These are phyloP conservation scores for Phytomonas francai DNA, from an alignment of 208 protist species.

Conservation along the genomic window DNA sequence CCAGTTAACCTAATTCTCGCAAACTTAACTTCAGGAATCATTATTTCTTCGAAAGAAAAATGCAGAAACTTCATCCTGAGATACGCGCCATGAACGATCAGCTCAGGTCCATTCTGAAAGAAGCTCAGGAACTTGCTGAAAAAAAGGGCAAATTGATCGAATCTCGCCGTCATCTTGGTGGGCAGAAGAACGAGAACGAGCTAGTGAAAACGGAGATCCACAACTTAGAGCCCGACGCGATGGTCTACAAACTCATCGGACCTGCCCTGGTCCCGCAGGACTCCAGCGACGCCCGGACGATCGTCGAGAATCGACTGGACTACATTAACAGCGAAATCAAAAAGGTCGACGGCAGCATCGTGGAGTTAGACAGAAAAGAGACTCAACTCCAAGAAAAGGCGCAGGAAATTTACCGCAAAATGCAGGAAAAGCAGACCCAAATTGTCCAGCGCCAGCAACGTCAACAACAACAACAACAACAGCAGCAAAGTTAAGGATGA, in stretches of 20 bases:
- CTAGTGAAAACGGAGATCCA: slow-evolving; percentile 91
- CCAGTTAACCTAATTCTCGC: neutral
- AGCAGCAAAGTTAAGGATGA: neutral
- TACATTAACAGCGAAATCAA: slow-evolving; percentile 90
- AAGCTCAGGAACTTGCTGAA: slow-evolving; percentile 76
- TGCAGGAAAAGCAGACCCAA: slow-evolving; percentile 72
- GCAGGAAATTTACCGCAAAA: slow-evolving; percentile 74
- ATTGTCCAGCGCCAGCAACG: slow-evolving; percentile 61
- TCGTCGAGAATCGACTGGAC: slow-evolving; percentile 88
- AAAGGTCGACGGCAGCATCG: slow-evolving; percentile 66
- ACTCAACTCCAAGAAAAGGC: slow-evolving; percentile 59
- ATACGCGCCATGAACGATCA: slow-evolving; percentile 75
- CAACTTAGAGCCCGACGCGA: slow-evolving; percentile 80
- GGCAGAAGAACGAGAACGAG: slow-evolving; percentile 93
- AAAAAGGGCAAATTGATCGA: slow-evolving; percentile 84
- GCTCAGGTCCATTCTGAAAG: slow-evolving; percentile 59
- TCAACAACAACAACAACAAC: slow-evolving; percentile 19
- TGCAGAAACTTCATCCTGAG: slow-evolving; percentile 78
- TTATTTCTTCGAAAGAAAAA: slow-evolving; percentile 4
- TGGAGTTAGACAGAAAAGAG: slow-evolving; percentile 77
- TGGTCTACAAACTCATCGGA: slow-evolving; percentile 93
- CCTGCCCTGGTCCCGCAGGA: slow-evolving; percentile 92
- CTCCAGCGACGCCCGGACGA: slow-evolving; percentile 84
- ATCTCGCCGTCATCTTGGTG: slow-evolving; percentile 78
- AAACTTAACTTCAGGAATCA: slow-evolving; percentile 2